Evolutionary conservation across 768 basidiomycete genomes (phyloP).

Genomic region (Trametes punicea): DNA sequence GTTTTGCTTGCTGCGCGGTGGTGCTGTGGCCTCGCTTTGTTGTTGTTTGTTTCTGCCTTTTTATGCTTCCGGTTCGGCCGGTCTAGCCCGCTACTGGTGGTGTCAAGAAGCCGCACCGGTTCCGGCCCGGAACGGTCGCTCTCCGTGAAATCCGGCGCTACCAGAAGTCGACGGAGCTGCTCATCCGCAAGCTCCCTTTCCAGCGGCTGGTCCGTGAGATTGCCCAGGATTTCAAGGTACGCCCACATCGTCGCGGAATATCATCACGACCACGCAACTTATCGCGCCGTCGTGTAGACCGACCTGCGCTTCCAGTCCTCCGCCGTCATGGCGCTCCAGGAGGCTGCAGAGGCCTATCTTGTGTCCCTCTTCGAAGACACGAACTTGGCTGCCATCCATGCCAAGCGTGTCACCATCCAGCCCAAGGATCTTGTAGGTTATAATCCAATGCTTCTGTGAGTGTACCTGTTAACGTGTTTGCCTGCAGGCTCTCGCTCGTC

Average conservation of each 20-base stretch:
- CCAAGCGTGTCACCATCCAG: constrained; percentile 82
- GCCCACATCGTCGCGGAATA: constrained; percentile 72
- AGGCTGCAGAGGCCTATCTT: constrained; percentile 81
- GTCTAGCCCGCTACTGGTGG: constrained; percentile 60
- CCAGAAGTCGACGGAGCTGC: constrained; percentile 98
- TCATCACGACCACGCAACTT: constrained; percentile 53
- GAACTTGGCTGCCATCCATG: constrained; percentile 83
- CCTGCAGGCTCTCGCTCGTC: constrained; percentile 60
- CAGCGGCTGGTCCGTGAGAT: constrained; percentile 96
- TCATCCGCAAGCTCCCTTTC: constrained; percentile 99
- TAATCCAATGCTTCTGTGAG: not conserved
- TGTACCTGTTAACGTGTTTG: not conserved
- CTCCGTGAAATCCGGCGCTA: constrained; percentile 98
- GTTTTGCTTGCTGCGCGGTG: constrained; percentile 15
- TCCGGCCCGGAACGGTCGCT: constrained; percentile 97
- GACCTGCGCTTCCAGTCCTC: constrained; percentile 90
- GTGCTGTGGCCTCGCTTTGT: constrained; percentile 14
- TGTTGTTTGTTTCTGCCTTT: constrained; percentile 19
- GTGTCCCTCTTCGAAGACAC: constrained; percentile 80
- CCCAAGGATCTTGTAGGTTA: constrained; percentile 74
- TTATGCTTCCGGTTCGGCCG: constrained; percentile 1
- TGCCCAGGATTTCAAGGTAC: constrained; percentile 86
- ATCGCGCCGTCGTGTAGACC: constrained; percentile 41
- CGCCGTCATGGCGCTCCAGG: constrained; percentile 86
- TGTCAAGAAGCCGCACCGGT: constrained; percentile 99